Evolutionary conservation across 805 yeast genomes (phyloP).

Genomic region (Priceomyces castillae): DNA sequence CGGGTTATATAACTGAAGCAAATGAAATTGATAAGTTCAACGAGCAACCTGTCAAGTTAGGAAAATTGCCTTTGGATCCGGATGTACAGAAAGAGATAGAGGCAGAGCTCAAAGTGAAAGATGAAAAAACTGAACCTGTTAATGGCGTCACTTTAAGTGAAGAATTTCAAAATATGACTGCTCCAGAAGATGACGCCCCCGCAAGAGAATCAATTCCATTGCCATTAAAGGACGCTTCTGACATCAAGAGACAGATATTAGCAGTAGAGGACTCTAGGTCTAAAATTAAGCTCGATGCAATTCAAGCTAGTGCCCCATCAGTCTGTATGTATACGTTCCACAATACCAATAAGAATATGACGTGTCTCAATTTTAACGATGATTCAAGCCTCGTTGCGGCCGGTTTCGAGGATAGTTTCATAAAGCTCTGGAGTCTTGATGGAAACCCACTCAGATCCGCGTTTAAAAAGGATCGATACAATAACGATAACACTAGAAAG

Average conservation of each 20-base stretch:
- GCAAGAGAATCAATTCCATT: constrained; percentile 73
- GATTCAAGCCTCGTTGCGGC: constrained; percentile 88
- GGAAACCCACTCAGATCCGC: constrained; percentile 77
- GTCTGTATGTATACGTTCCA: constrained; percentile 98
- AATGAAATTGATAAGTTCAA: constrained; percentile 61
- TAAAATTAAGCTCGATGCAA: constrained; percentile 55
- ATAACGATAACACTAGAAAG: constrained; percentile 47
- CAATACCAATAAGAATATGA: constrained; percentile 85
- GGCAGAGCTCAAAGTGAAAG: constrained; percentile 76
- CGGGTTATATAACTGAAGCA: constrained; percentile 39
- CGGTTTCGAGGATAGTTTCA: constrained; percentile 89
- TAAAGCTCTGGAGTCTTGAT: constrained; percentile 90
- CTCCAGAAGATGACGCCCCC: constrained; percentile 66
- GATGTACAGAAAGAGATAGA: constrained; percentile 83
- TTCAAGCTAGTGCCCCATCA: constrained; percentile 84
- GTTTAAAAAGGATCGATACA: constrained; percentile 52
- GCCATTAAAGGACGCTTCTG: constrained; percentile 78
- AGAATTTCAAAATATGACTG: constrained; percentile 44
- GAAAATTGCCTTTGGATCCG: constrained; percentile 81
- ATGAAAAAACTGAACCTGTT: constrained; percentile 45
- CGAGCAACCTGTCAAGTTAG: constrained; percentile 72
- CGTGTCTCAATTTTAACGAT: constrained; percentile 81
- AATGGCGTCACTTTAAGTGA: constrained; percentile 37
- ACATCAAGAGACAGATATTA: constrained; percentile 73
- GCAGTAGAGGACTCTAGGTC: constrained; percentile 81